These are phyloP conservation scores for Barbarea vulgaris DNA, from an alignment of 345 rosid genomes.

Conservation along the genomic window DNA sequence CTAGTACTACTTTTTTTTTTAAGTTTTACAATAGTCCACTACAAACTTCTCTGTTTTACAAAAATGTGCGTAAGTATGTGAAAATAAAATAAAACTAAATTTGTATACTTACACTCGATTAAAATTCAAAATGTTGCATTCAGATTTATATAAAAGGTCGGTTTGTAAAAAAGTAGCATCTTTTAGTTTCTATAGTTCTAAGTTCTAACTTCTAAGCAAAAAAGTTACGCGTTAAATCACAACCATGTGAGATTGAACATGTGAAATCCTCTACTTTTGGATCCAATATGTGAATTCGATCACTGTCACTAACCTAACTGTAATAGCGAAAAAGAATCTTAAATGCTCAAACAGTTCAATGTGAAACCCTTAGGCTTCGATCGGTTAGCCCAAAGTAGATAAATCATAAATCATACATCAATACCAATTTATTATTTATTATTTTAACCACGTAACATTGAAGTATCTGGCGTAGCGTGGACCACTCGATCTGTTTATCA, in stretches of 20 bases:
- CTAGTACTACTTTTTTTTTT: neutral
- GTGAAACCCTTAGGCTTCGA: conserved; percentile 30
- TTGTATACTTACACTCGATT: neutral
- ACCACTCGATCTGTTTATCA: conserved; percentile 19
- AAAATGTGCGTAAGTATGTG: neutral
- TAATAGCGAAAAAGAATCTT: neutral
- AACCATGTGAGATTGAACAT: conserved; percentile 20
- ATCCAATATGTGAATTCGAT: conserved; percentile 29
- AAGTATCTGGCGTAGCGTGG: conserved; percentile 6
- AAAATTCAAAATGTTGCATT: neutral
- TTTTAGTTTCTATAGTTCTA: conserved; percentile 11
- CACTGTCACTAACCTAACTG: conserved; percentile 12
- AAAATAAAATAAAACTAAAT: neutral
- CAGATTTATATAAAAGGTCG: neutral
- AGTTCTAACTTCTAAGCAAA: neutral
- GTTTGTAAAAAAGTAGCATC: neutral
- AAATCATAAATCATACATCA: neutral
- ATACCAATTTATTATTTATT: neutral
- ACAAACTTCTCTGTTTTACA: neutral
- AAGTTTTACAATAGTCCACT: neutral
- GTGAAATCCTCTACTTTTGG: conserved; percentile 28
- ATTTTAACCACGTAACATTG: conserved; percentile 18
- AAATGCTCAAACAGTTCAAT: conserved; percentile 25
- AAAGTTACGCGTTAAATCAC: conserved; percentile 14
- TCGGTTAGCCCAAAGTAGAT: conserved; percentile 17